Evolutionary conservation across 495 filamentous ascomycete species (phyloP).

Genomic region (Rhizodiscina lignyota): DNA sequence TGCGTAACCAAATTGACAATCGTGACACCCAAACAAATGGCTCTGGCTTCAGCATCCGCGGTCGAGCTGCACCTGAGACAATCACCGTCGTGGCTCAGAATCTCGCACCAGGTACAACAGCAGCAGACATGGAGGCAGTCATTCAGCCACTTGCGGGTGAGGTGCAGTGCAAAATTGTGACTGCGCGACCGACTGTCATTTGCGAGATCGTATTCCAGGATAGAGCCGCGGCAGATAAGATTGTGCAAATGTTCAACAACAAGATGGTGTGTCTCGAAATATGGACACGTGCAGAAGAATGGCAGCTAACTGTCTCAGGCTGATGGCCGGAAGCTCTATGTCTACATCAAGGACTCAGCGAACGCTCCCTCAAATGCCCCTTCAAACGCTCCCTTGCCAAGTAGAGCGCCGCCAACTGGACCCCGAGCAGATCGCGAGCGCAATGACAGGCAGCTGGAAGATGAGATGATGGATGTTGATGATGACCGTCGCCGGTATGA

Average conservation of each 20-base stretch:
- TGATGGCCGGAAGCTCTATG: constrained; percentile 64
- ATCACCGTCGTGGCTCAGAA: constrained; percentile 76
- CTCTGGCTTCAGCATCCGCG: constrained; percentile 45
- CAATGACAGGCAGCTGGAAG: constrained; percentile 2
- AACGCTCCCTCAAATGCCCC: neutral
- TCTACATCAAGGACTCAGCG: constrained; percentile 44
- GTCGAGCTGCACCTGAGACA: constrained; percentile 61
- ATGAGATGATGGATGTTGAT: constrained; percentile 21
- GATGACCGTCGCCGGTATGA: no score
- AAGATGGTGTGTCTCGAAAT: constrained; percentile 43
- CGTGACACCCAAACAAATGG: constrained; percentile 13
- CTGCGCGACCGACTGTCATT: constrained; percentile 57
- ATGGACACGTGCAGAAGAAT: neutral
- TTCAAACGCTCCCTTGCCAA: constrained; percentile 3
- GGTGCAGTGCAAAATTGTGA: constrained; percentile 51
- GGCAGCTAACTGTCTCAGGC: constrained; percentile 35
- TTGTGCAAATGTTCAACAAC: constrained; percentile 72
- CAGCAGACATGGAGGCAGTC: constrained; percentile 82
- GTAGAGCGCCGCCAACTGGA: constrained; percentile 1
- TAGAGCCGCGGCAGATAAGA: constrained; percentile 59
- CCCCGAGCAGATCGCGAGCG: constrained; percentile 2
- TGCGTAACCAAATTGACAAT: constrained; percentile 4
- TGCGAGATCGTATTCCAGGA: constrained; percentile 73
- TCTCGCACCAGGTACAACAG: constrained; percentile 84
- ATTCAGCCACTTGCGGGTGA: constrained; percentile 46